Conservation (phyloP, 305 asterid genomes). For the Vinca major region DNA sequence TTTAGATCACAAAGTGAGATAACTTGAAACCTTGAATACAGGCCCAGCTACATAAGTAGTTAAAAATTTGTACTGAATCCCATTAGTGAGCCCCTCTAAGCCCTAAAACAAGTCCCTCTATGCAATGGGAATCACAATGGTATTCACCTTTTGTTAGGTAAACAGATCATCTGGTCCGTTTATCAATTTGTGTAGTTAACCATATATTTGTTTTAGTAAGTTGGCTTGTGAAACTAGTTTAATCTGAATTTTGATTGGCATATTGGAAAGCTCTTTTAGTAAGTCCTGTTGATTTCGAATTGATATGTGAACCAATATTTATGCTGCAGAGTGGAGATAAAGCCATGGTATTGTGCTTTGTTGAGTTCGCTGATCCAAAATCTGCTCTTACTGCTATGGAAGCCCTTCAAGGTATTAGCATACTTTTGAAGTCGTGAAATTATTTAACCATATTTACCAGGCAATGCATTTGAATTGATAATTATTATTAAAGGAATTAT, state of each 20-base stretch:
- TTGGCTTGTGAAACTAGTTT: background rate
- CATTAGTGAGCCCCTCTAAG: background rate
- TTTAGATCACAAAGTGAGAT: background rate
- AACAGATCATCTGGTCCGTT: background rate
- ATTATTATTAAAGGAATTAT: background rate
- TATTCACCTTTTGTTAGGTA: background rate
- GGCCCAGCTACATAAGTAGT: background rate
- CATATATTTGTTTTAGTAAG: background rate
- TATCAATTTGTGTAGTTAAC: background rate
- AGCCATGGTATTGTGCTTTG: constrained; percentile 64
- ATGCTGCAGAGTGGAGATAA: constrained; percentile 58
- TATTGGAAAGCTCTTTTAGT: background rate
- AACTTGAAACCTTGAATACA: background rate
- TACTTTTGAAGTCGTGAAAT: background rate
- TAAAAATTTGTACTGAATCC: background rate
- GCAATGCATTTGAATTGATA: background rate
- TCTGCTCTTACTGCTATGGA: constrained; percentile 63
- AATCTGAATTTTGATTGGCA: background rate
- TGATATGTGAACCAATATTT: background rate
- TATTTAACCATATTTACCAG: background rate
- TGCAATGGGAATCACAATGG: background rate
- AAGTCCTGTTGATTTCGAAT: background rate
- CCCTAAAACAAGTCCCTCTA: background rate
- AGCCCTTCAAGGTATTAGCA: constrained; percentile 60
- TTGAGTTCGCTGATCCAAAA: constrained; percentile 60